phyloP scores from a whole-genome alignment of 78 protist species.

The Ministeria vibrans region DNA sequence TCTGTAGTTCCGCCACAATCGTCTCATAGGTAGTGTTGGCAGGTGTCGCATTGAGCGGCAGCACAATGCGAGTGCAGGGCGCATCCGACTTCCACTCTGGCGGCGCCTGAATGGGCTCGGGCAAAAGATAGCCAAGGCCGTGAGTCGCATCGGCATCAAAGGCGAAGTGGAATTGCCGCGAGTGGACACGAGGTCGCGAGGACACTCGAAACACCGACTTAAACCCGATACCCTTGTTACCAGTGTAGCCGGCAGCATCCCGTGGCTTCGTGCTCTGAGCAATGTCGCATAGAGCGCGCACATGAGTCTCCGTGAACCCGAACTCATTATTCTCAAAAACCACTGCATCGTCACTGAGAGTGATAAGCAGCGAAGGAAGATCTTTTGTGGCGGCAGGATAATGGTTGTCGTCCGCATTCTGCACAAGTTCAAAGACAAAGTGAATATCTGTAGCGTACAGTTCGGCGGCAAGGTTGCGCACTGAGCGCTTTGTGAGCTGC shows the following conservation, averaged over 20 bases:
- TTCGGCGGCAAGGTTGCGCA: conserved; percentile 4
- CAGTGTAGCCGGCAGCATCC: conserved; percentile 24
- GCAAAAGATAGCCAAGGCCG: background rate
- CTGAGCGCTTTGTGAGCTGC: background rate
- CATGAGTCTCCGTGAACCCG: conserved; percentile 25
- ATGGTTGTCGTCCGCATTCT: conserved; percentile 61
- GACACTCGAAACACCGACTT: conserved; percentile 51
- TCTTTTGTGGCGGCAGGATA: conserved; percentile 21
- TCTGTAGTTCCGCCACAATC: no score
- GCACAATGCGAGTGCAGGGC: no score
- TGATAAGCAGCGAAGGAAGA: background rate
- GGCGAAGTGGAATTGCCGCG: conserved; percentile 23
- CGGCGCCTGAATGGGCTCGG: background rate
- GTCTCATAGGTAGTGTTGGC: no score
- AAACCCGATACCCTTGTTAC: conserved; percentile 64
- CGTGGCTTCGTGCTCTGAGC: conserved; percentile 17
- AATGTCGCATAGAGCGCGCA: conserved; percentile 34
- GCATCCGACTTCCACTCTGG: no score
- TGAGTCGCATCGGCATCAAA: conserved; percentile 16
- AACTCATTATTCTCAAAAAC: no score
- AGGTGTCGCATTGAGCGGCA: no score
- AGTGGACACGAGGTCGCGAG: conserved; percentile 17
- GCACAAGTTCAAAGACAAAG: conserved; percentile 54
- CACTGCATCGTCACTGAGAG: conserved; percentile 34
- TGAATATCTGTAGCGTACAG: conserved; percentile 27